Evolutionary conservation across 345 rosid genomes (phyloP).

Genomic region (Dimocarpus longan): DNA sequence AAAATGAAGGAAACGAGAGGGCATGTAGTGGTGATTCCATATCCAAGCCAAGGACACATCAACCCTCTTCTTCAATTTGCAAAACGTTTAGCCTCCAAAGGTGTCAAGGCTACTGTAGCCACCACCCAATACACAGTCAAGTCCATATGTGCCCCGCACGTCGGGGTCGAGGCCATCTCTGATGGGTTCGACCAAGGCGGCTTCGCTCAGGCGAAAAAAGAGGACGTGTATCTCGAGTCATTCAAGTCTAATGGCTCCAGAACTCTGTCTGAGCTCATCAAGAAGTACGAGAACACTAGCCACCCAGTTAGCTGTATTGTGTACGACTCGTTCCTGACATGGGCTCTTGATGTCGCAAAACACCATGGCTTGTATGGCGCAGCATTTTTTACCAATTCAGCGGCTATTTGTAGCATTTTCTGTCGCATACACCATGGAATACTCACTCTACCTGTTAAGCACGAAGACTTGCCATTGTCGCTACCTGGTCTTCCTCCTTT

Average conservation of each 20-base stretch:
- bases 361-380: slow-evolving; percentile 53
- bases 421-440: slow-evolving; percentile 42
- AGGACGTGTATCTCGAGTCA: slow-evolving; percentile 39
- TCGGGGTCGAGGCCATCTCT: slow-evolving; percentile 64
- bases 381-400: slow-evolving; percentile 71
- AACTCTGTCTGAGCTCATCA: slow-evolving; percentile 50
- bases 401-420: slow-evolving; percentile 47
- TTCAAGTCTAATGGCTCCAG: slow-evolving; percentile 50
- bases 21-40: slow-evolving; percentile 64
- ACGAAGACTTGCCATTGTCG: slow-evolving; percentile 33
- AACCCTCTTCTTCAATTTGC: slow-evolving; percentile 81
- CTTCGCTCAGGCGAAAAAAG: slow-evolving; percentile 41
- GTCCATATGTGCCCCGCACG: slow-evolving; percentile 40
- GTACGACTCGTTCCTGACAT: slow-evolving; percentile 72
- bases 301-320: slow-evolving; percentile 52
- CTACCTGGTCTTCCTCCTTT: slow-evolving; percentile 59
- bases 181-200: slow-evolving; percentile 73
- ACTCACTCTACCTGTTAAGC: slow-evolving; percentile 45
- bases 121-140: slow-evolving; percentile 59
- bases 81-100: slow-evolving; percentile 66
- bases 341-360: slow-evolving; percentile 80
- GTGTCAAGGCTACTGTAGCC: slow-evolving; percentile 65
- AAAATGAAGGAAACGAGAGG: slow-evolving; percentile 19
- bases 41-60: slow-evolving; percentile 84
- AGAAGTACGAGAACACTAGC: slow-evolving; percentile 35